These are phyloP conservation scores for Nemania sp. DNA, from an alignment of 2,329 filamentous ascomycete genomes.

Conservation along the genomic window DNA sequence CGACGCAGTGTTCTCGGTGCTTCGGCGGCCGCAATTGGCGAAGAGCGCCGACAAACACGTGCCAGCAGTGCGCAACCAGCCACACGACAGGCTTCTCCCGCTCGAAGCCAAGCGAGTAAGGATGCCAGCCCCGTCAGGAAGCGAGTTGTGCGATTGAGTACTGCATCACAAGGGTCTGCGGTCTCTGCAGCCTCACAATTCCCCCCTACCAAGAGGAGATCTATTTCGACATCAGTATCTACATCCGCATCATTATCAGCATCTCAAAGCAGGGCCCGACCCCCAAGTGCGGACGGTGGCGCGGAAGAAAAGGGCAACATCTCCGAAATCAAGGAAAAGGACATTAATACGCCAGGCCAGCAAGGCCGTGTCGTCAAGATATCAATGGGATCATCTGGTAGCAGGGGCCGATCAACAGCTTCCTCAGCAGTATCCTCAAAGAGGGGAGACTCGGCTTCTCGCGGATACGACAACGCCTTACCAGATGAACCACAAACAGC, in stretches of 20 bases:
- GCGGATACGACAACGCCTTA: slow-evolving; percentile 57
- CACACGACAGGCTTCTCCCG: slow-evolving; percentile 59
- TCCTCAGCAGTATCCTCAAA: slow-evolving; percentile 55
- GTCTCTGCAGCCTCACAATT: slow-evolving; percentile 42
- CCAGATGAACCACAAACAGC: slow-evolving; percentile 64
- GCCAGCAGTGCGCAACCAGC: slow-evolving; percentile 62
- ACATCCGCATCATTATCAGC: slow-evolving; percentile 54
- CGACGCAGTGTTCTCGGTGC: slow-evolving; percentile 63
- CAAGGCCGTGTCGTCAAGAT: slow-evolving; percentile 67
- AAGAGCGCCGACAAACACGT: slow-evolving; percentile 60
- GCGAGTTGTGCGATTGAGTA: slow-evolving; percentile 68
- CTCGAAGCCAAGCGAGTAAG: slow-evolving; percentile 55
- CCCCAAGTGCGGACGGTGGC: slow-evolving; percentile 57
- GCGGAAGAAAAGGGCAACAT: slow-evolving; percentile 55
- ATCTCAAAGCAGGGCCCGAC: slow-evolving; percentile 56
- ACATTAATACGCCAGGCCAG: slow-evolving; percentile 67
- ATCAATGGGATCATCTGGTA: slow-evolving; percentile 63
- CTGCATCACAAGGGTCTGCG: slow-evolving; percentile 54
- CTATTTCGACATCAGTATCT: slow-evolving; percentile 58
- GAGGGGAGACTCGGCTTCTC: slow-evolving; percentile 48
- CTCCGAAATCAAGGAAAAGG: slow-evolving; percentile 51
- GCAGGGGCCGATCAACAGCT: slow-evolving; percentile 52
- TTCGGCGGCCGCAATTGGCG: slow-evolving; percentile 57
- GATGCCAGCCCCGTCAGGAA: slow-evolving; percentile 67
- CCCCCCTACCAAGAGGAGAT: slow-evolving; percentile 59